Conservation (phyloP, 2,329 filamentous ascomycete species). For the Cordyceps cicadae region DNA sequence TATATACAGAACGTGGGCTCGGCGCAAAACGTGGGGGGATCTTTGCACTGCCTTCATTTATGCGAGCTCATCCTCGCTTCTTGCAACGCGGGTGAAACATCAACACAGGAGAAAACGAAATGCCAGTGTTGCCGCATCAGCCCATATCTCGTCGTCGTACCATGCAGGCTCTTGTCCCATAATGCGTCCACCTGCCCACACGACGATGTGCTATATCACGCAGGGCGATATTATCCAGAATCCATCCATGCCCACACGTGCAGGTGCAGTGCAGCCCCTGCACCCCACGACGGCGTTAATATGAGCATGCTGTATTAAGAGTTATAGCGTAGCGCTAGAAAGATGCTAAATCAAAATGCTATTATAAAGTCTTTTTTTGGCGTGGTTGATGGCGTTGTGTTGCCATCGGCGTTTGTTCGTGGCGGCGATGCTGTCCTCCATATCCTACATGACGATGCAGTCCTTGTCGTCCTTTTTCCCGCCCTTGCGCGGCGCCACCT, state of each 20-base stretch:
- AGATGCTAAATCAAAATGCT: conserved; percentile 10
- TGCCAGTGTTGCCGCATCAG: background rate
- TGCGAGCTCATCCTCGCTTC: background rate
- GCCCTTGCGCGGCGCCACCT: conserved; percentile 43
- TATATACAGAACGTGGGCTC: no score
- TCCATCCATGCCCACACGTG: background rate
- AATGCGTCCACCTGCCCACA: background rate
- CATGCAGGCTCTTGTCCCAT: no score
- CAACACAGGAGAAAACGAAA: background rate
- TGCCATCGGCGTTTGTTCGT: no score
- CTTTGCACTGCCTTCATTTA: no score
- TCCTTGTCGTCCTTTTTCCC: conserved; percentile 44
- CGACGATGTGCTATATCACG: background rate
- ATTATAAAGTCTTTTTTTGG: background rate
- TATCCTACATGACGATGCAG: conserved; percentile 46
- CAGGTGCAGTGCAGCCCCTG: background rate
- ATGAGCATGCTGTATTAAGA: conserved; percentile 4
- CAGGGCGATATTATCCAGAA: background rate
- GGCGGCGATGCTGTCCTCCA: background rate
- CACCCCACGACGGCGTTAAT: background rate
- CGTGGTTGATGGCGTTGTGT: no score
- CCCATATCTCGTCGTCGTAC: no score
- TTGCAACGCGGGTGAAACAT: background rate
- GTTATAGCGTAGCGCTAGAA: conserved; percentile 8
- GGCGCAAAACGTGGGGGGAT: no score